phyloP scores from a whole-genome alignment of 2,329 filamentous ascomycete species.

The Claviceps sp. region DNA sequence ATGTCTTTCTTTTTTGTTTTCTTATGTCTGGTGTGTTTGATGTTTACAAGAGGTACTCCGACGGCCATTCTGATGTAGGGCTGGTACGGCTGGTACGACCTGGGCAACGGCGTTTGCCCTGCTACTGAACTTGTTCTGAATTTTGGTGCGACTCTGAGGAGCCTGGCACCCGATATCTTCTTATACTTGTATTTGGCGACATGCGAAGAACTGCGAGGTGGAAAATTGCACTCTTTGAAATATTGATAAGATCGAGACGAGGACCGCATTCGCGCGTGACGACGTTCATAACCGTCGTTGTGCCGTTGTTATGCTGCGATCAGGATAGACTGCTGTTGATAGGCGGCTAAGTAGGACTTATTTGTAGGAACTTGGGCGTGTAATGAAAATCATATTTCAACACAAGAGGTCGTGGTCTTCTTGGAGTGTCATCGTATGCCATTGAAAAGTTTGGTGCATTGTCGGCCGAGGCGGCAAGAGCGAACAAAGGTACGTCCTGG shows the following conservation, averaged over 20 bases:
- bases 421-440: neutral
- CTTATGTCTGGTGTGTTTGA: neutral
- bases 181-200: neutral
- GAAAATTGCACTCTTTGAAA: constrained; percentile 2
- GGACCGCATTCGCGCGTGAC: neutral
- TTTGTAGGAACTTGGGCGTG: constrained; percentile 2
- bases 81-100: constrained; percentile 4
- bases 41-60: constrained; percentile 4
- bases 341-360: neutral
- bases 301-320: neutral
- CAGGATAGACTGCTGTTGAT: constrained; percentile 2
- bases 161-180: constrained; percentile 32
- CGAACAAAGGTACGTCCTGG: neutral
- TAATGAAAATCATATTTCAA: constrained; percentile 6
- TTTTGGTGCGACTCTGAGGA: constrained; percentile 22
- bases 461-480: neutral
- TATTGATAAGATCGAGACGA: constrained; percentile 3
- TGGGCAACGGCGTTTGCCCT: constrained; percentile 7
- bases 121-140: constrained; percentile 3
- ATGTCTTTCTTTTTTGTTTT: neutral
- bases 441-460: neutral
- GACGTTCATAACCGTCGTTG: constrained; percentile 1
- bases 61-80: constrained; percentile 1
- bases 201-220: neutral
- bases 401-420: neutral